phyloP scores from a whole-genome alignment of 495 filamentous ascomycete species.

The Neurospora tetrasperma region DNA sequence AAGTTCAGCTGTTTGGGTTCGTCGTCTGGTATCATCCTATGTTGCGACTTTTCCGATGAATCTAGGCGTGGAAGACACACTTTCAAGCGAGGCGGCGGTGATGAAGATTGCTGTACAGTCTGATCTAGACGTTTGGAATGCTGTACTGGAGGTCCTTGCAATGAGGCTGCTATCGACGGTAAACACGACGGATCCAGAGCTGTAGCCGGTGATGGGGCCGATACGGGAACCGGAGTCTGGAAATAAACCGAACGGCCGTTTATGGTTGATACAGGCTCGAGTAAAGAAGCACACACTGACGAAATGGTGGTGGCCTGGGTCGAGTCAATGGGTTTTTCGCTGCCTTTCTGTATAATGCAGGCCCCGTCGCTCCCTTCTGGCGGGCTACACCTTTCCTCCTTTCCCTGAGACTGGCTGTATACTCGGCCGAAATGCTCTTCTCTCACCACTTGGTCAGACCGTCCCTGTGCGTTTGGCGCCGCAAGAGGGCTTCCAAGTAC shows the following conservation, averaged over 20 bases:
- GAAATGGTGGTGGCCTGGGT: neutral
- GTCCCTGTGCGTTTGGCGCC: too few relatives aligned
- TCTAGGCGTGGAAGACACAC: neutral
- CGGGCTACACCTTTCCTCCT: neutral
- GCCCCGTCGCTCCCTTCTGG: neutral
- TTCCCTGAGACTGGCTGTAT: neutral
- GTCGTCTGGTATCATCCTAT: neutral
- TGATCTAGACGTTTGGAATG: too few relatives aligned
- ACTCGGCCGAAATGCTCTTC: too few relatives aligned
- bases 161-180: too few relatives aligned
- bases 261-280: neutral
- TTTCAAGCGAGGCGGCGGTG: neutral
- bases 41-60: neutral
- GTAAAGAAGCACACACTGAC: neutral
- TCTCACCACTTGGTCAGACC: too few relatives aligned
- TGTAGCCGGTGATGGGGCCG: neutral
- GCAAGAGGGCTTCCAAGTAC: neutral
- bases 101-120: neutral
- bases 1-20: neutral
- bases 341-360: neutral
- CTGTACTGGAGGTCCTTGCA: too few relatives aligned
- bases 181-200: too few relatives aligned
- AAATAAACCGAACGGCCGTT: neutral
- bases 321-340: neutral
- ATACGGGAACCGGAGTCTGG: neutral